phyloP scores from a whole-genome alignment of 2,329 filamentous ascomycete species.

The Venturia aucupariae region DNA sequence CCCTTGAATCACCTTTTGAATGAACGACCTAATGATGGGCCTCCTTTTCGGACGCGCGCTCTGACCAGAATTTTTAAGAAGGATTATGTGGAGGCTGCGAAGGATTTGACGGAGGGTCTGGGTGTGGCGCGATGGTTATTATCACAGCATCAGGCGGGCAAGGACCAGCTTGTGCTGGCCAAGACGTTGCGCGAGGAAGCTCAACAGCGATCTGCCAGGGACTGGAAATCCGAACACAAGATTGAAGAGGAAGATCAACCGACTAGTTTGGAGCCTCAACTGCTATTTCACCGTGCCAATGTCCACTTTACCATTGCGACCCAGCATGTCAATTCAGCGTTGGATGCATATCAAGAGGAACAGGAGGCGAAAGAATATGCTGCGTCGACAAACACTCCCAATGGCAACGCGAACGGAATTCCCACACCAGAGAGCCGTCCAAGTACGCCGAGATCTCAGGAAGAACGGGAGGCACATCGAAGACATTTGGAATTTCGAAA shows the following conservation, averaged over 20 bases:
- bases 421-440: conserved; percentile 23
- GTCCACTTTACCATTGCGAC: conserved; percentile 65
- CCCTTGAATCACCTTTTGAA: conserved; percentile 59
- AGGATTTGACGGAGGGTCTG: conserved; percentile 62
- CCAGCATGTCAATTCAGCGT: conserved; percentile 49
- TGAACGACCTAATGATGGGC: conserved; percentile 53
- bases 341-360: conserved; percentile 39
- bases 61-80: conserved; percentile 67
- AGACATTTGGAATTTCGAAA: conserved; percentile 54
- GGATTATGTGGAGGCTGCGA: conserved; percentile 59
- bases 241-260: conserved; percentile 59
- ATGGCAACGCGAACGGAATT: conserved; percentile 15
- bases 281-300: conserved; percentile 66
- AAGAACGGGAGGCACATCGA: conserved; percentile 39
- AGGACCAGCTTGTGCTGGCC: conserved; percentile 44
- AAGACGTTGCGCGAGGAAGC: conserved; percentile 30
- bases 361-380: conserved; percentile 25
- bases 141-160: conserved; percentile 42
- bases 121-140: conserved; percentile 44
- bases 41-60: conserved; percentile 63
- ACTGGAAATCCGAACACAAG: conserved; percentile 42
- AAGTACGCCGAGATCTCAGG: conserved; percentile 21
- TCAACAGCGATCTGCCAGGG: conserved; percentile 21
- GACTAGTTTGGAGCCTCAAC: conserved; percentile 62
- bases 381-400: conserved; percentile 7